Base-by-base conservation (phyloP, 169 alveolate species). In the Ichthyophthirius multifiliis region DNA sequence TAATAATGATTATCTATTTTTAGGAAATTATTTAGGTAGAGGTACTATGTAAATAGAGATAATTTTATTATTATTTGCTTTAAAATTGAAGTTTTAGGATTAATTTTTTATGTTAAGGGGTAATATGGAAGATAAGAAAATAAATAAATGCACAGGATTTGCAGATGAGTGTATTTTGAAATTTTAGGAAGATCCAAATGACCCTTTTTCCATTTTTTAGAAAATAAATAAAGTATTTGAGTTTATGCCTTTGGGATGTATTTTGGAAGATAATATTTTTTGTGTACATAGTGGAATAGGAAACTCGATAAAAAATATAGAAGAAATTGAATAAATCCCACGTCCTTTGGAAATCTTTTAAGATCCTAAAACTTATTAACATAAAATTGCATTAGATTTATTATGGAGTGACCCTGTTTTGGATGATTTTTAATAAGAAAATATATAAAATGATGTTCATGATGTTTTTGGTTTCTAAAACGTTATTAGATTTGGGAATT, bases 221-320 rank as follows among this genome's bases (percentile, higher is more conserved):
- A 89, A 95, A 85, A 96, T 98, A 45, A 98, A 97, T 89, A 94
- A 95, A 78, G 97, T 97, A 32, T 99, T 99, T 85, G 99, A 99
- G 80, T 96, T 95, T 95, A 90, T 99, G 44, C 99, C 99, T 10
- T 96, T 98, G 23, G 99, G 99, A 7, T 99, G 99, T 43, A 87
- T 97, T 16, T 97, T 99, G 46, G 99, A 98, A 74, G 99, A 97
- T 43, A 90, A 95, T 80, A 98, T 99, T 64, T 93, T 98, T 20
- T 98, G 99, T 86, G 95, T 99, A 4, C 99, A 99, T 87, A 99
- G 99, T n/a, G 99, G 99, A 34, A 97, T 98, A 44, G 99, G 99
- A 15, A 95, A 97, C 34, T 91, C 97, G 30, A 87, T 97, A 62
- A 85, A 95, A 62, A 47, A 88, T 87, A 62, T 96, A 67, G 97